A percentile compares a stretch with the other conserved stretches of the same genome.
phyloP scores from a whole-genome alignment of 2,329 filamentous ascomycete genomes.

The Neopestalotiopsis sp. region DNA sequence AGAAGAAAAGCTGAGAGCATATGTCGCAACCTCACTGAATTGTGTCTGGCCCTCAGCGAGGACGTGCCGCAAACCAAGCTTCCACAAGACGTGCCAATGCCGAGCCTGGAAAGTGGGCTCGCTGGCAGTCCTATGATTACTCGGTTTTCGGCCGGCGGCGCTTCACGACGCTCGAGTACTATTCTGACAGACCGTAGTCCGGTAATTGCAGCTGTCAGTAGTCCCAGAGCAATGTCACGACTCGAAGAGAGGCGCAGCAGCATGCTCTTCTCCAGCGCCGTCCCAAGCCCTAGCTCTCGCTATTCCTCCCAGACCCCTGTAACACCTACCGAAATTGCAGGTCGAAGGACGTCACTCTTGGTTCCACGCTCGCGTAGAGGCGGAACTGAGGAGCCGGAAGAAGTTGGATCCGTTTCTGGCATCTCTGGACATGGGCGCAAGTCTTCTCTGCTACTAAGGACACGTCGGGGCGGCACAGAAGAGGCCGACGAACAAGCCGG shows the following conservation, averaged over 20 bases:
- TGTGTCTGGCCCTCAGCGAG: conserved; percentile 83
- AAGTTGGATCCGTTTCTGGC: conserved; percentile 25
- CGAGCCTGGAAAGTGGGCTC: conserved; percentile 32
- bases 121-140: conserved; percentile 51
- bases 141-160: conserved; percentile 42
- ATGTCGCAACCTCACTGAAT: conserved; percentile 89
- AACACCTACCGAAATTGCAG: conserved; percentile 44
- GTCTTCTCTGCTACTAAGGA: conserved; percentile 49
- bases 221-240: conserved; percentile 54
- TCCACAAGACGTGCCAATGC: conserved; percentile 31
- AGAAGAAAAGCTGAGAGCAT: conserved; percentile 91
- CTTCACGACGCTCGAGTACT: conserved; percentile 43
- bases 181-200: conserved; percentile 44
- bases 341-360: conserved; percentile 60
- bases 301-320: conserved; percentile 41
- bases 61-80: conserved; percentile 46
- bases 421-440: conserved; percentile 40
- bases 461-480: conserved; percentile 50
- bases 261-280: conserved; percentile 48
- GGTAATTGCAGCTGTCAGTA: conserved; percentile 40
- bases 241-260: conserved; percentile 59
- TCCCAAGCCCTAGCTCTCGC: conserved; percentile 50
- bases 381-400: conserved; percentile 56
- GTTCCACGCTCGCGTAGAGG: conserved; percentile 50
- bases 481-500: conserved; percentile 49